Evolutionary conservation across 176 grass and related monocot species (phyloP).

Genomic region (Hordeum marinum): DNA sequence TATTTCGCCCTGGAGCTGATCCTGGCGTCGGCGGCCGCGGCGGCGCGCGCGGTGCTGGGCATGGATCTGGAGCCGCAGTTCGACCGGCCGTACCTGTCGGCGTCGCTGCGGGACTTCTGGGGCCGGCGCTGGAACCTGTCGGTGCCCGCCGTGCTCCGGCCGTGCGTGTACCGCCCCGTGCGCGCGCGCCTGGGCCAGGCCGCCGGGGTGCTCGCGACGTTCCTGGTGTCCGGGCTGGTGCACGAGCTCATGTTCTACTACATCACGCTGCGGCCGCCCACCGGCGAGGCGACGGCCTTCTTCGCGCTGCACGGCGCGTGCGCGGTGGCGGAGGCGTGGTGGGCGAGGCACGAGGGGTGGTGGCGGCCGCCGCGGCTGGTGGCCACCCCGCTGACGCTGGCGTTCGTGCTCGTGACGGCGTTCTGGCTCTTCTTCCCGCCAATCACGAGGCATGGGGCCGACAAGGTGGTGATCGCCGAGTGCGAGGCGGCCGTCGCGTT

Average conservation of each 20-base stretch:
- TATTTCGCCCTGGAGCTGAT: conserved; percentile 59
- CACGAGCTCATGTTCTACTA: conserved; percentile 76
- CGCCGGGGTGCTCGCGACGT: conserved; percentile 40
- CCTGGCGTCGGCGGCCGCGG: conserved; percentile 27
- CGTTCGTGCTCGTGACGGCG: conserved; percentile 27
- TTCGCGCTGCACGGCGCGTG: conserved; percentile 63
- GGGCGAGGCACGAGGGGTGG: conserved; percentile 23
- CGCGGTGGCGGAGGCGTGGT: conserved; percentile 44
- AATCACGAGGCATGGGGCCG: conserved; percentile 30
- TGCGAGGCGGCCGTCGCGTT: conserved; percentile 32
- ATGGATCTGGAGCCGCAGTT: conserved; percentile 65
- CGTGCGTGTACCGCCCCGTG: conserved; percentile 50
- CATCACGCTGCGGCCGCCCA: conserved; percentile 42
- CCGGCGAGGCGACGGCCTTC: conserved; percentile 54
- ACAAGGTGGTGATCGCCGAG: conserved; percentile 46
- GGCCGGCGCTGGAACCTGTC: conserved; percentile 72
- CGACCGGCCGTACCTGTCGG: conserved; percentile 51
- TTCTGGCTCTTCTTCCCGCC: conserved; percentile 74
- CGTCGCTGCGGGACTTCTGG: conserved; percentile 59
- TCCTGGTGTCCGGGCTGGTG: conserved; percentile 56
- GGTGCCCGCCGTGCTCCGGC: conserved; percentile 55
- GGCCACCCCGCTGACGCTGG: conserved; percentile 32
- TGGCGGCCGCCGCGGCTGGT: conserved; percentile 21
- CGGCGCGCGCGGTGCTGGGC: conserved; percentile 19
- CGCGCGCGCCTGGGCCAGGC: conserved; percentile 26